phyloP scores from a whole-genome alignment of 495 filamentous ascomycete genomes.

The Xylaria telfairii region DNA sequence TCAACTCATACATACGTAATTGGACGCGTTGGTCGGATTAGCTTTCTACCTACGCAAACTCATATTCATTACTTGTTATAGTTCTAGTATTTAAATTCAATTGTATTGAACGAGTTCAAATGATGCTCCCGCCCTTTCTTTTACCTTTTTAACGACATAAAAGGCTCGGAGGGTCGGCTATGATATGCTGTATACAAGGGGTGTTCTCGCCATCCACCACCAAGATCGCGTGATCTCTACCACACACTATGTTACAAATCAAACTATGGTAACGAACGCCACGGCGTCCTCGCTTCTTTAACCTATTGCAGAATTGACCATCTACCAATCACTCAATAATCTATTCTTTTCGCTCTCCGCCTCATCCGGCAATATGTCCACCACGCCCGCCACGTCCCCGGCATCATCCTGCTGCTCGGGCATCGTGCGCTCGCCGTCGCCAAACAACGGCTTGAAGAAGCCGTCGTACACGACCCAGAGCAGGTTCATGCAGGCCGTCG shows the following conservation, averaged over 20 bases:
- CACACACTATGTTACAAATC: constrained; percentile 13
- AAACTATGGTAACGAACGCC: constrained; percentile 3
- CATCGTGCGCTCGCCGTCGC: constrained; percentile 85
- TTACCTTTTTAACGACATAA: background rate
- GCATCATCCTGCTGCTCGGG: constrained; percentile 34
- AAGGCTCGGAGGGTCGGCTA: background rate
- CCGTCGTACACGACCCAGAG: constrained; percentile 81
- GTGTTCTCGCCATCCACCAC: constrained; percentile 19
- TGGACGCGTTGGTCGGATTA: background rate
- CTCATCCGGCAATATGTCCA: background rate
- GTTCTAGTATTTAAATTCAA: background rate
- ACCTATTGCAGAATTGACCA: background rate
- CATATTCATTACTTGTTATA: background rate
- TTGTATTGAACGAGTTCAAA: background rate
- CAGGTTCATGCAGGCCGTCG: constrained; percentile 53
- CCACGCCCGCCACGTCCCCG: background rate
- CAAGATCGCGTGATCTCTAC: constrained; percentile 23
- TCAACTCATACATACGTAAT: constrained; percentile 5
- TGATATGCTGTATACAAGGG: background rate
- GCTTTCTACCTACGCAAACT: background rate
- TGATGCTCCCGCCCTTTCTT: background rate
- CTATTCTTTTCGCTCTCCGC: constrained; percentile 15
- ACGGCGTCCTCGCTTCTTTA: background rate
- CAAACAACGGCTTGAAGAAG: constrained; percentile 71
- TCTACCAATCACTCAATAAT: constrained; percentile 19